A percentile compares a stretch with the other conserved stretches of the same genome.
Conservation (phyloP, 2,329 filamentous ascomycete species). For the Fusarium citri region DNA sequence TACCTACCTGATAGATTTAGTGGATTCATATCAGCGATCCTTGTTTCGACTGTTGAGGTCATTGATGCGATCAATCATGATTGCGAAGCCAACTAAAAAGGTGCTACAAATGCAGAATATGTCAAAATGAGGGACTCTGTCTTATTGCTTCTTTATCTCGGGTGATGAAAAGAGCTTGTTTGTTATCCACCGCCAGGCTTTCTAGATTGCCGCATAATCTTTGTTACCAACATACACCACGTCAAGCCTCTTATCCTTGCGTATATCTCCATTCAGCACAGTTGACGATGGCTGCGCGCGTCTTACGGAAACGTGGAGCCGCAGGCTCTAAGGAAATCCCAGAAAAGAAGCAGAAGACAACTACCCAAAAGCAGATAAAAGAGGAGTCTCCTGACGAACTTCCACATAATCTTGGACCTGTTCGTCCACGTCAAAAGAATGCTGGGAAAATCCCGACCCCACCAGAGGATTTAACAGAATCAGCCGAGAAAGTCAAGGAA, state of each 20-base stretch:
- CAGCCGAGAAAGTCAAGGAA: background rate
- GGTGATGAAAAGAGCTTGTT: slow-evolving; percentile 12
- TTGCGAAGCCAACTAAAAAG: background rate
- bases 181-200: background rate
- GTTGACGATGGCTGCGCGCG: slow-evolving; percentile 25
- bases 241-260: background rate
- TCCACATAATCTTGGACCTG: slow-evolving; percentile 37
- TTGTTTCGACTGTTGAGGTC: slow-evolving; percentile 37
- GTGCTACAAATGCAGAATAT: background rate
- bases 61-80: slow-evolving; percentile 27
- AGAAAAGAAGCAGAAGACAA: slow-evolving; percentile 23
- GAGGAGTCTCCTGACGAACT: slow-evolving; percentile 22
- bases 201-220: background rate
- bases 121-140: background rate
- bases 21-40: slow-evolving; percentile 28
- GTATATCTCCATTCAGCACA: background rate
- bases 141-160: background rate
- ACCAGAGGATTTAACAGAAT: background rate
- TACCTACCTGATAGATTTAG: background rate
- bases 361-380: background rate
- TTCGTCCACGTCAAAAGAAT: slow-evolving; percentile 8
- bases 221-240: background rate
- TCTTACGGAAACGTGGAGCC: slow-evolving; percentile 27
- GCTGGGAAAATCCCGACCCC: background rate
- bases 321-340: background rate